Evolutionary conservation across 495 filamentous ascomycete genomes (phyloP).

Genomic region (Aspergillus avenaceus): DNA sequence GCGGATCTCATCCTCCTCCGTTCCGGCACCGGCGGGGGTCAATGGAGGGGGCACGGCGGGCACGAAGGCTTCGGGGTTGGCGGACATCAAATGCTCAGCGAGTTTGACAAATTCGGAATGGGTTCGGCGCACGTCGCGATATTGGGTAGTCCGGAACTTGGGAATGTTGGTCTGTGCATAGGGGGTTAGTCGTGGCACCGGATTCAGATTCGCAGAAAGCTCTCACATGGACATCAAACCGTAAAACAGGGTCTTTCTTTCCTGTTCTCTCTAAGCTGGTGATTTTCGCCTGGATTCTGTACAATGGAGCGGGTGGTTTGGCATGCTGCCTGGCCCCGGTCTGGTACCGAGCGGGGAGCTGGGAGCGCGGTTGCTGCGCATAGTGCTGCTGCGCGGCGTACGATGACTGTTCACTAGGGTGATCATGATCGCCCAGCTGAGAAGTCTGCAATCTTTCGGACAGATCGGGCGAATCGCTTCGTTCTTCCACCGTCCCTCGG

Average conservation of each 20-base stretch:
- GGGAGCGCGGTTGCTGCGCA: slow-evolving; percentile 44
- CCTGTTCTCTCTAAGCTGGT: slow-evolving; percentile 88
- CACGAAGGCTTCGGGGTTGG: slow-evolving; percentile 95
- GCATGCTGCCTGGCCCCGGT: slow-evolving; percentile 39
- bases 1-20: slow-evolving; percentile 90
- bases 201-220: not conserved
- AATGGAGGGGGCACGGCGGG: slow-evolving; percentile 90
- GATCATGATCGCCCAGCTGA: slow-evolving; percentile 37
- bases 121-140: slow-evolving; percentile 90
- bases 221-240: slow-evolving; percentile 95
- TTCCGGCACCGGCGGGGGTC: slow-evolving; percentile 91
- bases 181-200: slow-evolving; percentile 9
- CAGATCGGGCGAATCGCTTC: slow-evolving; percentile 31
- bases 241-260: slow-evolving; percentile 89
- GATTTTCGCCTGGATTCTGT: slow-evolving; percentile 89
- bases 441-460: slow-evolving; percentile 43
- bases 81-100: slow-evolving; percentile 88
- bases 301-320: slow-evolving; percentile 54
- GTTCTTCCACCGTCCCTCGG: slow-evolving; percentile 6
- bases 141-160: slow-evolving; percentile 95
- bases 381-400: slow-evolving; percentile 36
- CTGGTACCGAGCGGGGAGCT: slow-evolving; percentile 46
- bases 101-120: slow-evolving; percentile 96
- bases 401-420: slow-evolving; percentile 30
- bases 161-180: slow-evolving; percentile 83